These are phyloP conservation scores for Vaccinium corymbosum DNA, from an alignment of 148 eudicot species.

Conservation along the genomic window DNA sequence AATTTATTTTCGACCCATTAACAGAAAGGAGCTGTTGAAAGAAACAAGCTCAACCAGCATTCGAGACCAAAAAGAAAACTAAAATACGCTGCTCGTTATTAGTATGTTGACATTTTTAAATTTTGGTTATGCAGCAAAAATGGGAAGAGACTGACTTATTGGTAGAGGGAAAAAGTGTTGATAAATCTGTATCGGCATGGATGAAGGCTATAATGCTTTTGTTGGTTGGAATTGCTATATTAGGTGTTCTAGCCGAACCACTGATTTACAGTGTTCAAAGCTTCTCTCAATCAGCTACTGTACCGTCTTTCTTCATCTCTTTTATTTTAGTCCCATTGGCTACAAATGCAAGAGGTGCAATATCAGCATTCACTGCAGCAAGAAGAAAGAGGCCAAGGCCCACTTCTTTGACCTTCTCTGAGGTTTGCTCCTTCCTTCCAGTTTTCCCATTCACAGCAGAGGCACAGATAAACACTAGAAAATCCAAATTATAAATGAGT, in stretches of 20 bases:
- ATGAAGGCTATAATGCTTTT: constrained; percentile 28
- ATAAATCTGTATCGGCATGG: constrained; percentile 24
- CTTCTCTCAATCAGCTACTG: constrained; percentile 21
- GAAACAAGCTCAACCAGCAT: neutral
- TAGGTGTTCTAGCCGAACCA: constrained; percentile 39
- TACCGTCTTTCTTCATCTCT: constrained; percentile 28
- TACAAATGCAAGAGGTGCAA: constrained; percentile 34
- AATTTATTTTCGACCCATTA: neutral
- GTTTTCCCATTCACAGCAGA: neutral
- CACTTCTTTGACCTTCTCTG: constrained; percentile 37
- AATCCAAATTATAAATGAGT: neutral
- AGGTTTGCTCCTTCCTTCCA: constrained; percentile 22
- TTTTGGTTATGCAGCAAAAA: constrained; percentile 24
- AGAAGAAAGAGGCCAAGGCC: constrained; percentile 25
- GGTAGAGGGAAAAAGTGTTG: constrained; percentile 15
- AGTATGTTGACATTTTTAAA: neutral
- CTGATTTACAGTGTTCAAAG: constrained; percentile 34
- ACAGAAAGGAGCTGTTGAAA: neutral
- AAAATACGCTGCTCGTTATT: neutral
- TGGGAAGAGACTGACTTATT: constrained; percentile 26
- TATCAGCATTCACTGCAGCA: constrained; percentile 29
- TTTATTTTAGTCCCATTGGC: constrained; percentile 39
- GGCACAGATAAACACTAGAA: neutral
- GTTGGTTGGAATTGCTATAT: constrained; percentile 28
- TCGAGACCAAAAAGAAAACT: neutral